Evolutionary conservation across 345 rosid species (phyloP).

Genomic region (Orychophragmus violaceus): DNA sequence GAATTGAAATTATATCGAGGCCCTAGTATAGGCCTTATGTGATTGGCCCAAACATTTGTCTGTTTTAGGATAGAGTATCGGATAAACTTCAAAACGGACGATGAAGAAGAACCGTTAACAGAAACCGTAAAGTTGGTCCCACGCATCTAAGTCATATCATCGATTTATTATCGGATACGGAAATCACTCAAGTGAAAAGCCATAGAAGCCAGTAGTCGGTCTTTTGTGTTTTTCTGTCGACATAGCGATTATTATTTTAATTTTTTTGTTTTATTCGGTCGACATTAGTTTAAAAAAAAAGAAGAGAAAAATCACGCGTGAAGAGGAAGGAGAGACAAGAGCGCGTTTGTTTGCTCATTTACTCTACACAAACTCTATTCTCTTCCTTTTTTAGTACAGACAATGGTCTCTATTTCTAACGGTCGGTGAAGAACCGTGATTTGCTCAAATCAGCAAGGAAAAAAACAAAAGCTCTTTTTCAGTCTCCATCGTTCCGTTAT

Average conservation of each 20-base stretch:
- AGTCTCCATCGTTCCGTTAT: slow-evolving; percentile 24
- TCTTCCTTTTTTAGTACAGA: not conserved
- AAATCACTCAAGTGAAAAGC: slow-evolving; percentile 1
- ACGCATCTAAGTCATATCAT: not conserved
- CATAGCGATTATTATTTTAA: not conserved
- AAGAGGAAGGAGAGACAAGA: not conserved
- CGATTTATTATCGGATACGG: not conserved
- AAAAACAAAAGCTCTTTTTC: not conserved
- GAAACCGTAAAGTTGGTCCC: slow-evolving; percentile 2
- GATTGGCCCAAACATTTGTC: not conserved
- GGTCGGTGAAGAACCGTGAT: slow-evolving; percentile 34
- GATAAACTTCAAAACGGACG: not conserved
- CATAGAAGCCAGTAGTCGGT: not conserved
- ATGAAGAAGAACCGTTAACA: not conserved
- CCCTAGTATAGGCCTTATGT: no score
- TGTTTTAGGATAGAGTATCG: not conserved
- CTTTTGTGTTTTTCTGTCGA: slow-evolving; percentile 21
- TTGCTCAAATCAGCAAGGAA: slow-evolving; percentile 7
- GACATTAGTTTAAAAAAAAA: not conserved
- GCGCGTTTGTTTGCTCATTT: no score
- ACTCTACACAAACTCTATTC: not conserved
- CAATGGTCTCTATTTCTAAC: slow-evolving; percentile 1
- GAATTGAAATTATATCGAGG: not conserved
- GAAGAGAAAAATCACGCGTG: slow-evolving; percentile 7
- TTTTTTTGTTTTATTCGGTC: not conserved